phyloP scores from a whole-genome alignment of 1,284 basidiomycete species.

The Papiliotrema terrestris region DNA sequence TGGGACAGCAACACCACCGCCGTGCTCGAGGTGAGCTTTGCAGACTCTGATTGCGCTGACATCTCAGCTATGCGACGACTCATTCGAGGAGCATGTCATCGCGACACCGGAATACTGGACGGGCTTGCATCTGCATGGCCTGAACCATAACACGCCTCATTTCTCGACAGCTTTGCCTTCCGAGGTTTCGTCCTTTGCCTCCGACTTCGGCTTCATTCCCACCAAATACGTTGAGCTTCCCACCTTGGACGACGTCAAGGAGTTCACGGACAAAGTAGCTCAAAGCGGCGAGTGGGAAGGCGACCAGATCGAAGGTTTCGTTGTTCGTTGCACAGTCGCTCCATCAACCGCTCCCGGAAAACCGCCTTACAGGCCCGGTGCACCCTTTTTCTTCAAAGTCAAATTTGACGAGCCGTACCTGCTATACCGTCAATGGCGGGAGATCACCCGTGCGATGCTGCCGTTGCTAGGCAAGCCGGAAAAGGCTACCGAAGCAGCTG shows the following conservation, averaged over 20 bases:
- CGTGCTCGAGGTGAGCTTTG: conserved; percentile 71
- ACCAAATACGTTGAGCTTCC: conserved; percentile 64
- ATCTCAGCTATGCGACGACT: conserved; percentile 86
- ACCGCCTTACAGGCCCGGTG: conserved; percentile 69
- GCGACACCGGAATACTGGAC: conserved; percentile 75
- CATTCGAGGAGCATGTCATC: conserved; percentile 96
- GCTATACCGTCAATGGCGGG: conserved; percentile 97
- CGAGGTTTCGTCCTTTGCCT: conserved; percentile 74
- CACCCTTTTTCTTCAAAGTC: conserved; percentile 98
- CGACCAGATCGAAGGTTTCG: conserved; percentile 90
- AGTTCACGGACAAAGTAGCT: conserved; percentile 68
- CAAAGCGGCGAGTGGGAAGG: conserved; percentile 74
- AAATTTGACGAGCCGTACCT: conserved; percentile 99
- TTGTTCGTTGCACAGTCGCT: conserved; percentile 74
- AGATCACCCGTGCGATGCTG: conserved; percentile 78
- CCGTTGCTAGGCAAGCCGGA: conserved; percentile 32
- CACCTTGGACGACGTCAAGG: conserved; percentile 65
- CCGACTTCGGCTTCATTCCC: conserved; percentile 86
- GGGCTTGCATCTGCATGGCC: conserved; percentile 89
- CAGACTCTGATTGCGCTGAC: conserved; percentile 1
- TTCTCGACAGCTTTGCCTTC: conserved; percentile 72
- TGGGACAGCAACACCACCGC: conserved; percentile 87
- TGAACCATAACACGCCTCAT: conserved; percentile 69
- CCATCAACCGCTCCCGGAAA: conserved; percentile 25
- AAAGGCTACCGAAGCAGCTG: conserved; percentile 12